Base-by-base conservation (phyloP, 2,329 filamentous ascomycete genomes). In the Dichotomopilus funicola region DNA sequence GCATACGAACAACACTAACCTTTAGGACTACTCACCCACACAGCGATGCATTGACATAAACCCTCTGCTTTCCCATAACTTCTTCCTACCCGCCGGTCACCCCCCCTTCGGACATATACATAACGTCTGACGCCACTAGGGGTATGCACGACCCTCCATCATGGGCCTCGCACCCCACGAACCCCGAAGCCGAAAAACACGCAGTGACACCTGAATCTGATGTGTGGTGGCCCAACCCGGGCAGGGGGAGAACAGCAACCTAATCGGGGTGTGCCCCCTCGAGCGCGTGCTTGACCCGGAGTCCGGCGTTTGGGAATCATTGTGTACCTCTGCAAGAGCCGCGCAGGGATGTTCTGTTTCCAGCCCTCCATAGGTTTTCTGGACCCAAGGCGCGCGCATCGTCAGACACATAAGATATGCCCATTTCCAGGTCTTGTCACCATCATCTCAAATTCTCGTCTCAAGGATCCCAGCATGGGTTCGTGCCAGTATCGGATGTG, bases 141-240 rank as follows among this genome's bases (percentile, higher is more conserved):
- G 35, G 6, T 42, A 11, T 6, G 40, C 10, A 7, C 12, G 42
- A 27, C 12, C 40, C 13, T 8, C 36, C 54, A 31, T 38, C 50
- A 49, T 49, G 45, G 40, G 51, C 52, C 55, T 38, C 53, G 53
- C 53, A 49, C 44, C 8, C 42, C 49, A 38, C n/a, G 38, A 49
- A 38, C 41, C 36, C 50, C 34, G 47, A 43, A 51, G 52, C 49
- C 40, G 37, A 45, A 51, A 42, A 27, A 27, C 19, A 27, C 19
- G 40, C 12, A 46, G 43, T 54, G 51, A 53, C 50, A 55, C 55
- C 54, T 48, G 54, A 53, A 58, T 52, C 46, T 51, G 56, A 41
- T 48, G 45, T 48, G 13, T 27, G 19, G 19, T 27, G 19, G 19
- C 19, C 19, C 19, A 27, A 27, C 19, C 19, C 19, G 19, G 19